Base-by-base conservation (phyloP, 352 stramenopile species). In the Globisporangium cylindrosporum region DNA sequence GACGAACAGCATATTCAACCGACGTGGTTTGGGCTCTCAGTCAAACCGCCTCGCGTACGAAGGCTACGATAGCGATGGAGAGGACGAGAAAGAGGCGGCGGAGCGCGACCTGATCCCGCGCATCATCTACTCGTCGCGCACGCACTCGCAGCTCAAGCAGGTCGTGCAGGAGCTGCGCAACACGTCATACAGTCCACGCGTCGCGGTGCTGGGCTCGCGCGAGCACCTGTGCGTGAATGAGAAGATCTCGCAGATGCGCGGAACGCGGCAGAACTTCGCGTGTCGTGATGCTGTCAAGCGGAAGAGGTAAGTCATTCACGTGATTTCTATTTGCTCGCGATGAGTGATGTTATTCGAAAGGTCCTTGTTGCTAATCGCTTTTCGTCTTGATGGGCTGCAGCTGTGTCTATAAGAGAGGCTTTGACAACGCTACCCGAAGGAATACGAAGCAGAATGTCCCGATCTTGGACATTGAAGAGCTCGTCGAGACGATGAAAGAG, bases 381-480 rank as follows among this genome's bases (percentile, higher is more conserved):
- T n/a, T 59, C n/a, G 8, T 49, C 5, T 18, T 55, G 29, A 20
- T n/a, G 10, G 18, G 18, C 1, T 54, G 15, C 36, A 95, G 88
- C 41, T 95, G 88, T 34, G 75, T 76, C 36, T 94, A 81, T 72
- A 95, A 95, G 65, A 63, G 86, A 22, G 86, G 89, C 6, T 94
- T 94, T 75, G 89, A 95, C 63, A 74, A 71, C 10, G 76, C 84
- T 41, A 77, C 78, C 8, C 81, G 81, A 43, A 72, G 76, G 9
- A 84, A 79, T 27, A 84, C 79, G 56, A 77, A 85, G 54, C 67
- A 76, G 53, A 77, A 71, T 18, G 62, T 92, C 8, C 83, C 83
- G 20, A 95, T 99, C n/a, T 86, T 99, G 68, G 98, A 99, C 72
- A 99, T 99, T 75, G 98, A 99, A 81, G 97, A 99, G 67, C 84